Evolutionary conservation across 192 early-diverging fungal species (phyloP).

Genomic region (Thoreauomyces humboldtii): DNA sequence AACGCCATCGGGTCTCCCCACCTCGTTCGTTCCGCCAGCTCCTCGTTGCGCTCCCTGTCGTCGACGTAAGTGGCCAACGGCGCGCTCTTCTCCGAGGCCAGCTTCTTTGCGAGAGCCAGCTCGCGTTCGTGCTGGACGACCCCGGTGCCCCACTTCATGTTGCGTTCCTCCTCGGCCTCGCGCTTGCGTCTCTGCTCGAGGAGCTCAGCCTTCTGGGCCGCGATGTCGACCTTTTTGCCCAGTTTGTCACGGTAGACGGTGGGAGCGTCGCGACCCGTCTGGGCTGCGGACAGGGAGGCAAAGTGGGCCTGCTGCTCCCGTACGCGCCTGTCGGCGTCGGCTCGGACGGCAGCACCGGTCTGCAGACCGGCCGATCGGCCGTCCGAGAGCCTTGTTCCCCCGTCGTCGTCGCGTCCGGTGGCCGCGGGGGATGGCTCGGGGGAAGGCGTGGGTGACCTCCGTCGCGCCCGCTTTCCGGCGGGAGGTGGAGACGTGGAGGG

Average conservation of each 20-base stretch:
- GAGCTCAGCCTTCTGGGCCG: conserved; percentile 36
- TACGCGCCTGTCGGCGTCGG: conserved; percentile 13
- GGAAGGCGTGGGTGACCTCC: neutral
- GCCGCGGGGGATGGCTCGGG: neutral
- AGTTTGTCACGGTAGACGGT: conserved; percentile 67
- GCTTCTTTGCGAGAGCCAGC: conserved; percentile 26
- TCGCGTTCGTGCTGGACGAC: conserved; percentile 52
- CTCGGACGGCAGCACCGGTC: conserved; percentile 21
- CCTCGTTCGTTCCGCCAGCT: conserved; percentile 47
- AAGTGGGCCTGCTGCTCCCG: conserved; percentile 1
- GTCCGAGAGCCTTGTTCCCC: conserved; percentile 23
- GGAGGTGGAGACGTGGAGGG: conserved; percentile 19
- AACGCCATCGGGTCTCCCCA: conserved; percentile 72
- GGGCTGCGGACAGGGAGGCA: conserved; percentile 25
- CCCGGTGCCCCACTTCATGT: conserved; percentile 62
- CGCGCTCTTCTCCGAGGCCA: conserved; percentile 32
- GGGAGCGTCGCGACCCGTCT: conserved; percentile 32
- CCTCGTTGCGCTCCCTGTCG: conserved; percentile 49
- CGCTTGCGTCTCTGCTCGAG: conserved; percentile 27
- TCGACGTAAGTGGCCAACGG: conserved; percentile 47
- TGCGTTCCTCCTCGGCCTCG: conserved; percentile 37
- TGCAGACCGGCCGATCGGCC: conserved; percentile 33
- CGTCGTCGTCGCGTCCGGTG: too few species aligned
- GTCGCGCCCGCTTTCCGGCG: neutral
- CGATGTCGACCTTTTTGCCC: conserved; percentile 56